Evolutionary conservation across 495 filamentous ascomycete genomes (phyloP).

Genomic region (Trichodelitschia bisporula): DNA sequence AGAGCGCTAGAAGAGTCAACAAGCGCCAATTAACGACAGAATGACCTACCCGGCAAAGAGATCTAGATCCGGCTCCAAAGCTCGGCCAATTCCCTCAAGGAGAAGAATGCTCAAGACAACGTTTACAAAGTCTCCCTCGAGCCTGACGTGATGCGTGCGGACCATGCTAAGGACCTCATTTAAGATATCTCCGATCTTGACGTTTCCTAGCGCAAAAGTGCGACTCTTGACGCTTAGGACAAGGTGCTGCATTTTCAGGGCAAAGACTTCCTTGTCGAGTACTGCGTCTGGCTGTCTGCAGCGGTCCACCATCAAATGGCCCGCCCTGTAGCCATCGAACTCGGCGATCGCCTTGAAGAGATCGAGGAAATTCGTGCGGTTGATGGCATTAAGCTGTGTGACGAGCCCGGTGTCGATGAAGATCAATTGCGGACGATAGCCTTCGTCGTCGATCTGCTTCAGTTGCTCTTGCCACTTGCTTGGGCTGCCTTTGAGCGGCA

Average conservation of each 20-base stretch:
- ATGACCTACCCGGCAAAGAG: constrained; percentile 47
- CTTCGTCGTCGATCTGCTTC: constrained; percentile 57
- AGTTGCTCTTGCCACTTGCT: constrained; percentile 51
- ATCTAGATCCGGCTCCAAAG: constrained; percentile 66
- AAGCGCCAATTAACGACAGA: background rate
- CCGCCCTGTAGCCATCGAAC: constrained; percentile 90
- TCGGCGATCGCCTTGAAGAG: constrained; percentile 90
- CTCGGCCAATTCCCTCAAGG: constrained; percentile 81
- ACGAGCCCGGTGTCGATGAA: constrained; percentile 97
- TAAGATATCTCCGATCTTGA: constrained; percentile 89
- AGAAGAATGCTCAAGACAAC: constrained; percentile 89
- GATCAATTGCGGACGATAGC: constrained; percentile 80
- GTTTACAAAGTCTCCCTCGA: constrained; percentile 97
- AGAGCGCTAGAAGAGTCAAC: constrained; percentile 33
- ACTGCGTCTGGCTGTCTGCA: constrained; percentile 80
- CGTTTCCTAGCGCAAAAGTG: constrained; percentile 79
- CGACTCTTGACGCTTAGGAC: constrained; percentile 69
- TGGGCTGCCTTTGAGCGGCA: constrained; percentile 39
- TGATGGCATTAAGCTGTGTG: constrained; percentile 68
- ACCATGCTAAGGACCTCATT: constrained; percentile 85
- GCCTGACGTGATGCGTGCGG: constrained; percentile 69
- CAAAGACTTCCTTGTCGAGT: constrained; percentile 69
- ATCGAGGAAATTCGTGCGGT: constrained; percentile 81
- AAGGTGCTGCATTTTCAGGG: constrained; percentile 88
- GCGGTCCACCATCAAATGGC: constrained; percentile 86